Conservation (phyloP, 331 rosid genomes). For the Rhamnella rubrinervis region DNA sequence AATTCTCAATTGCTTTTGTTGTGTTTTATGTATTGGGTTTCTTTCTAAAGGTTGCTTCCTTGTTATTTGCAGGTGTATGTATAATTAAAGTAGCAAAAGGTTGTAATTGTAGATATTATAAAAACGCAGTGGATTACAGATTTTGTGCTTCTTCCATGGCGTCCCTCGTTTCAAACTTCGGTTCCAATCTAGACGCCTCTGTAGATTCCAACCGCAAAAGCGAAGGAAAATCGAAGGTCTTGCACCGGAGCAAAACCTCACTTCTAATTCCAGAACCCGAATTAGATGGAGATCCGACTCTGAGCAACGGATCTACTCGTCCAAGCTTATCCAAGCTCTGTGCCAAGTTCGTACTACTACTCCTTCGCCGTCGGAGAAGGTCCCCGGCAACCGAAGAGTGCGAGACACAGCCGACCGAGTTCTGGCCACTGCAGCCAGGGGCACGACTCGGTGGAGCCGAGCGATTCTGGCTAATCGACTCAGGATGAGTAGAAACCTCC, state of each 20-base stretch:
- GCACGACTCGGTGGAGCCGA: conserved; percentile 88
- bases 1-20: too few species aligned
- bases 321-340: conserved; percentile 58
- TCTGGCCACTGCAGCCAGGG: conserved; percentile 67
- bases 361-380: conserved; percentile 20
- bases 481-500: conserved; percentile 31
- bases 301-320: conserved; percentile 67
- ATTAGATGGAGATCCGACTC: conserved; percentile 64
- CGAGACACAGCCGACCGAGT: conserved; percentile 65
- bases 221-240: conserved; percentile 32
- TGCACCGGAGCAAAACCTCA: not conserved
- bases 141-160: conserved; percentile 39
- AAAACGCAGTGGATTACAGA: too few species aligned
- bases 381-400: conserved; percentile 31
- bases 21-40: too few species aligned
- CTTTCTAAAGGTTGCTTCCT: too few species aligned
- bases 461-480: conserved; percentile 61
- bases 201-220: conserved; percentile 41
- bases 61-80: too few species aligned
- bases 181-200: conserved; percentile 18
- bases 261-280: conserved; percentile 15
- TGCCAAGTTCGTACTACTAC: conserved; percentile 34
- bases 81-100: too few species aligned
- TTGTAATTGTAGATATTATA: too few species aligned
- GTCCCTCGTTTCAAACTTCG: conserved; percentile 24